These are phyloP conservation scores for Triticum monococcum DNA, from an alignment of 176 grass and related monocot genomes.

Conservation along the genomic window DNA sequence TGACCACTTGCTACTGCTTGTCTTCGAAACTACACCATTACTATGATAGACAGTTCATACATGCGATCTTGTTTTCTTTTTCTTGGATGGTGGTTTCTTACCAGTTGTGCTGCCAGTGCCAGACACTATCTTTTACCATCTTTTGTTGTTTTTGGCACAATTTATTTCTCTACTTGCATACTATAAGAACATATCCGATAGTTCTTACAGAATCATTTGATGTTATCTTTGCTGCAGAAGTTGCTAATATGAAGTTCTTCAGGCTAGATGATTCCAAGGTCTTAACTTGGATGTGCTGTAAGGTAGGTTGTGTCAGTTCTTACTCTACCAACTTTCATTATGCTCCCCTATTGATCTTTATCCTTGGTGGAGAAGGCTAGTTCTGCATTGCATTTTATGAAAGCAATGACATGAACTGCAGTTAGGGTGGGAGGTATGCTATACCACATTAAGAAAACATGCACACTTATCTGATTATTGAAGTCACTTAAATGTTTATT, in stretches of 20 bases:
- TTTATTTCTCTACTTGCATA: background rate
- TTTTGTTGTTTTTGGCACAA: background rate
- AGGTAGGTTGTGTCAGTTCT: conserved; percentile 49
- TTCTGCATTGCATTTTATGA: background rate
- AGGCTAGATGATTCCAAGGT: conserved; percentile 90
- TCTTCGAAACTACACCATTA: background rate
- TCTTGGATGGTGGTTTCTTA: conserved; percentile 20
- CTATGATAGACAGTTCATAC: background rate
- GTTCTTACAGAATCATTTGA: background rate
- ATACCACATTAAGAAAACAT: conserved; percentile 3
- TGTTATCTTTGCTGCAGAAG: conserved; percentile 61
- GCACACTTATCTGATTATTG: background rate
- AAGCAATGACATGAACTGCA: conserved; percentile 11
- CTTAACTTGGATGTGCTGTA: conserved; percentile 90
- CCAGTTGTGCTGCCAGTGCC: background rate
- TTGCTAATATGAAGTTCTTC: conserved; percentile 73
- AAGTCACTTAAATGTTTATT: background rate
- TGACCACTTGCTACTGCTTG: background rate
- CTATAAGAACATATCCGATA: conserved; percentile 5
- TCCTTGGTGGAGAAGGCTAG: background rate
- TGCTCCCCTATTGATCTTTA: background rate
- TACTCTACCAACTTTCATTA: background rate
- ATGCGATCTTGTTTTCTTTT: background rate
- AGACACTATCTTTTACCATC: background rate
- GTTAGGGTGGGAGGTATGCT: conserved; percentile 2